Evolutionary conservation across 2,329 filamentous ascomycete species (phyloP).

Genomic region (Beauveria australis): DNA sequence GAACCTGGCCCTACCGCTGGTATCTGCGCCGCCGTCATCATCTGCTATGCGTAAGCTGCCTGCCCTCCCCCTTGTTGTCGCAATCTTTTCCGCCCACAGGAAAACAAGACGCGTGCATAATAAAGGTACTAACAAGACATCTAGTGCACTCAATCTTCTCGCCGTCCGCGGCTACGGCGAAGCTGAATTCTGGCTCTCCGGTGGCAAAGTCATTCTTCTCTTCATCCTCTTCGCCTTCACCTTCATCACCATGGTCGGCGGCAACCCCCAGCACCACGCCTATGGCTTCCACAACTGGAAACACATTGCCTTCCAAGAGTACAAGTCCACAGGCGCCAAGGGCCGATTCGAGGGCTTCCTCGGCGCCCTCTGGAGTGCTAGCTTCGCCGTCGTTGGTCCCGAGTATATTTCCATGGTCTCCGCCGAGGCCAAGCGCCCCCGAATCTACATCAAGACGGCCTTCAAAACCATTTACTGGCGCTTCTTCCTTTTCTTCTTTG

Average conservation of each 20-base stretch:
- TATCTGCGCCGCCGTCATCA: slow-evolving; percentile 48
- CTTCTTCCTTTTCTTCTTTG: slow-evolving; percentile 62
- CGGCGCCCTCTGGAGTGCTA: slow-evolving; percentile 55
- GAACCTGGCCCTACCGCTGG: slow-evolving; percentile 59
- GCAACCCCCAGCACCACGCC: slow-evolving; percentile 60
- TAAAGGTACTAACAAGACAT: not conserved
- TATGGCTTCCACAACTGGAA: slow-evolving; percentile 66
- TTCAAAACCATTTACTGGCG: slow-evolving; percentile 69
- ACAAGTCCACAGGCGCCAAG: slow-evolving; percentile 49
- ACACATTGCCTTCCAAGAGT: slow-evolving; percentile 36
- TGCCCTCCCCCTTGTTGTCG: not conserved
- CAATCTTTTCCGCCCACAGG: not conserved
- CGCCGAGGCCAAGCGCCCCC: slow-evolving; percentile 58
- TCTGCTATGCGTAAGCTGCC: slow-evolving; percentile 45
- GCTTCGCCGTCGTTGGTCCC: slow-evolving; percentile 57
- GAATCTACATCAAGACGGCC: slow-evolving; percentile 55
- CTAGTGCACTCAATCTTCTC: slow-evolving; percentile 51
- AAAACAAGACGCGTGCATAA: slow-evolving; percentile 11
- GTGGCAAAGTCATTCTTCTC: slow-evolving; percentile 58
- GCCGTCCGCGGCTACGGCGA: slow-evolving; percentile 61
- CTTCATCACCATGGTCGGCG: slow-evolving; percentile 73
- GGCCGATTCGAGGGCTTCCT: slow-evolving; percentile 66
- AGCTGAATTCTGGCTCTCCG: slow-evolving; percentile 61
- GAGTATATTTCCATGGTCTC: slow-evolving; percentile 64
- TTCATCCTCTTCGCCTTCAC: slow-evolving; percentile 63